A percentile compares a stretch with the other conserved stretches of the same genome.
phyloP scores from a whole-genome alignment of 352 stramenopile genomes.

The Blastocystis hominis region DNA sequence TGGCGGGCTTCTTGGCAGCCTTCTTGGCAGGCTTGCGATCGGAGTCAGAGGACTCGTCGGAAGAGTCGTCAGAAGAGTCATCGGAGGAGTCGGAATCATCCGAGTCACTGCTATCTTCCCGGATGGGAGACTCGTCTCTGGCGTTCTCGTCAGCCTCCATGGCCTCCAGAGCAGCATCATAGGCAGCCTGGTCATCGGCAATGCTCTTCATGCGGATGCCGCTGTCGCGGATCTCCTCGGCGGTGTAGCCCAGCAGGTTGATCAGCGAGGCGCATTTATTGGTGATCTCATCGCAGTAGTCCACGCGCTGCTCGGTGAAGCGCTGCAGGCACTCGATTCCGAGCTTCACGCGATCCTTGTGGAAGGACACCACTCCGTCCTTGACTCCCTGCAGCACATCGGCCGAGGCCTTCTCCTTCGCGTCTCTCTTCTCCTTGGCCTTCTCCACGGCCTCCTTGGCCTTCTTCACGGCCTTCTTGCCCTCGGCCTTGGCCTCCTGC shows the following conservation, averaged over 20 bases:
- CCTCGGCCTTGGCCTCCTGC: conserved; percentile 46
- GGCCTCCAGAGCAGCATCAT: conserved; percentile 37
- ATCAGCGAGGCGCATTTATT: conserved; percentile 50
- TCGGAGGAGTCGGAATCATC: conserved; percentile 31
- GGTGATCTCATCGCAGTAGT: conserved; percentile 25
- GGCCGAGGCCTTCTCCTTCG: conserved; percentile 42
- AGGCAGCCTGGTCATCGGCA: conserved; percentile 15
- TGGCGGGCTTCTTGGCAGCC: conserved; percentile 1
- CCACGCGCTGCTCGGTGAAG: neutral
- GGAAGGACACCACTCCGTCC: conserved; percentile 50
- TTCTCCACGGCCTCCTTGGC: conserved; percentile 55
- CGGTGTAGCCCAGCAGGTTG: conserved; percentile 41
- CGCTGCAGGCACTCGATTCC: neutral
- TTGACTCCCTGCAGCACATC: conserved; percentile 50
- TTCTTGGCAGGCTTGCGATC: conserved; percentile 43
- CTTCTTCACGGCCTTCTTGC: conserved; percentile 55
- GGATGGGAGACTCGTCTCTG: neutral
- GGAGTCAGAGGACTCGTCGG: neutral
- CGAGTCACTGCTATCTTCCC: neutral
- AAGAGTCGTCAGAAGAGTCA: neutral
- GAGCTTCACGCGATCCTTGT: conserved; percentile 29
- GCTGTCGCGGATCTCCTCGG: conserved; percentile 36
- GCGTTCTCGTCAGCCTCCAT: neutral
- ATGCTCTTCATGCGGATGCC: conserved; percentile 9
- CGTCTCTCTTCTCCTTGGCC: conserved; percentile 32